phyloP scores from a whole-genome alignment of 2,329 filamentous ascomycete species.

The Dactylellina sp. region DNA sequence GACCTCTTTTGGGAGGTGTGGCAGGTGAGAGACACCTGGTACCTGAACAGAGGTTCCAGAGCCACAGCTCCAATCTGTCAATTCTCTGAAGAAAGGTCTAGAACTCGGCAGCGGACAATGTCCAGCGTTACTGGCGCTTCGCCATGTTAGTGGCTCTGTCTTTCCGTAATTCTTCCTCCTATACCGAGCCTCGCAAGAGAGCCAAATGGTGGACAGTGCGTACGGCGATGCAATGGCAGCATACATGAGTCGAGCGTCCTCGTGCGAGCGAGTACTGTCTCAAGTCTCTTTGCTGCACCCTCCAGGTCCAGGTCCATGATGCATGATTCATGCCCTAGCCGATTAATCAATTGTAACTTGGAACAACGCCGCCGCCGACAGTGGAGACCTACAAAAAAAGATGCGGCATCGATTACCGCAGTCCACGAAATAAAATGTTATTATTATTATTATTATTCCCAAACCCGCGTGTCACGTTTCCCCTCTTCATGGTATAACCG shows the following conservation, averaged over 20 bases:
- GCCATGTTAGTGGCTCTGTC: constrained; percentile 6
- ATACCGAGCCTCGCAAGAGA: constrained; percentile 15
- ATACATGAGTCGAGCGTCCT: neutral
- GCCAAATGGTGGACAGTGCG: too few relatives aligned
- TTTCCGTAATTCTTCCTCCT: neutral
- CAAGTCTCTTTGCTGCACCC: neutral
- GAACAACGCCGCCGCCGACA: constrained; percentile 19
- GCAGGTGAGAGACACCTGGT: constrained; percentile 29
- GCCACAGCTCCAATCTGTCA: too few relatives aligned
- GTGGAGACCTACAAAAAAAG: neutral
- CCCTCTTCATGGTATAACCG: constrained; percentile 13
- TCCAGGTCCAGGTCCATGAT: neutral
- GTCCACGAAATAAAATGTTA: too few relatives aligned
- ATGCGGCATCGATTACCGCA: constrained; percentile 31
- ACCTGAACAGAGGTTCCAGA: neutral
- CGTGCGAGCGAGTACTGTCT: constrained; percentile 40
- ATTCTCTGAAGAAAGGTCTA: neutral
- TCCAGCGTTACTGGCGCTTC: neutral
- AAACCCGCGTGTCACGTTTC: neutral
- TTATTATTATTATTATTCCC: too few relatives aligned
- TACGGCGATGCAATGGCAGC: constrained; percentile 20
- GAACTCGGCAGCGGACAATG: too few relatives aligned
- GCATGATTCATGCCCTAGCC: neutral
- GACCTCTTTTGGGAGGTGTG: constrained; percentile 47
- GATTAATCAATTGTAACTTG: neutral